Percentiles rank a stretch among this genome's conserved stretches.
Evolutionary conservation across 495 filamentous ascomycete genomes (phyloP).

Genomic region (Penicillium psychrofluorescens): DNA sequence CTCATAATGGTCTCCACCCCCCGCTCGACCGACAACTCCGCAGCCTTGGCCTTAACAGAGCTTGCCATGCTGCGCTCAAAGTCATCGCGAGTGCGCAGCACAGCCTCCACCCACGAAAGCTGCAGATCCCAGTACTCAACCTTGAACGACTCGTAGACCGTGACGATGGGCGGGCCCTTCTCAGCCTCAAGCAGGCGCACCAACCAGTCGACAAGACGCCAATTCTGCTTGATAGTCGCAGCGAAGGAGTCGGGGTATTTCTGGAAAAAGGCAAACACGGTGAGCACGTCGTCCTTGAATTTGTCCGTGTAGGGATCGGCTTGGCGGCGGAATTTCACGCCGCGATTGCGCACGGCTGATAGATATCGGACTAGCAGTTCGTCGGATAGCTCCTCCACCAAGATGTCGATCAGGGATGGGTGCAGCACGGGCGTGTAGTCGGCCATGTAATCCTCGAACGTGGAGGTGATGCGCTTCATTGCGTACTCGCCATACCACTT

Average conservation of each 20-base stretch:
- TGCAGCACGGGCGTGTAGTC: constrained; percentile 80
- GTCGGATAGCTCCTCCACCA: constrained; percentile 85
- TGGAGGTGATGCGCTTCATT: constrained; percentile 84
- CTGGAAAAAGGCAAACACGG: constrained; percentile 68
- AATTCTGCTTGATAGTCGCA: constrained; percentile 73
- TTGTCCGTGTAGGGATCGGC: constrained; percentile 78
- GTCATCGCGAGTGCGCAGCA: constrained; percentile 80
- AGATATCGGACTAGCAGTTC: constrained; percentile 84
- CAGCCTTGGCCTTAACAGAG: constrained; percentile 75
- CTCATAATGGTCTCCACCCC: constrained; percentile 86
- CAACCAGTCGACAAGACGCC: constrained; percentile 81
- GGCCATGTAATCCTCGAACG: constrained; percentile 86
- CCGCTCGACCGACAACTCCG: constrained; percentile 70
- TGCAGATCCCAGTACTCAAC: constrained; percentile 87
- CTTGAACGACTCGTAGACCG: constrained; percentile 79
- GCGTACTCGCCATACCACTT: constrained; percentile 77
- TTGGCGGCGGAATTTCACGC: constrained; percentile 75
- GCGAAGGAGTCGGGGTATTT: constrained; percentile 58
- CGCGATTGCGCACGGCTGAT: constrained; percentile 77
- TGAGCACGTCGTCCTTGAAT: constrained; percentile 80
- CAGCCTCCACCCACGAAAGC: constrained; percentile 93
- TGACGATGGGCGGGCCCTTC: constrained; percentile 60
- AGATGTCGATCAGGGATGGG: constrained; percentile 76
- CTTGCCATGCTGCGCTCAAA: constrained; percentile 88
- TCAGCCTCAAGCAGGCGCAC: constrained; percentile 65